A percentile compares a stretch with the other conserved stretches of the same genome.
Evolutionary conservation across 192 early-diverging fungal genomes (phyloP).

Genomic region (Spizellomyces sp.): DNA sequence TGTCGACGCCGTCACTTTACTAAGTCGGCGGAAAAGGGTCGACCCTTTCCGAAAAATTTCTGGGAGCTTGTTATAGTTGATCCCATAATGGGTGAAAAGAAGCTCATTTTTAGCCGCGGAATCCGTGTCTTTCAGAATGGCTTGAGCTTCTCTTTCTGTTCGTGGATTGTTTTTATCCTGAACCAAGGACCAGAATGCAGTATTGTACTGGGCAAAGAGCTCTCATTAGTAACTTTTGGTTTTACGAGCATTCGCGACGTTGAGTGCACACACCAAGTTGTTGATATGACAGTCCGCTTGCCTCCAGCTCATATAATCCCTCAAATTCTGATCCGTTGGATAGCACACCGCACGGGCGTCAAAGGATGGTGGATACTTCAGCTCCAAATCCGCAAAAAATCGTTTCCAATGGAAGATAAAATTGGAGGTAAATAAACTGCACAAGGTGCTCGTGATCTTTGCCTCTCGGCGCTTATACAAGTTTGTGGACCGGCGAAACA

Average conservation of each 20-base stretch:
- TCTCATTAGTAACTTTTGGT: background rate
- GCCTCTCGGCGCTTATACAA: slow-evolving; percentile 74
- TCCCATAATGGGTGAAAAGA: slow-evolving; percentile 77
- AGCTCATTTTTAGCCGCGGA: slow-evolving; percentile 92
- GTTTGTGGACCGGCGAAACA: slow-evolving; percentile 62
- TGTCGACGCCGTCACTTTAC: slow-evolving; percentile 16
- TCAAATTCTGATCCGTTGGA: slow-evolving; percentile 76
- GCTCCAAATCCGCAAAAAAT: slow-evolving; percentile 63
- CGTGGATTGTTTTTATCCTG: slow-evolving; percentile 58
- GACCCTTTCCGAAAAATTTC: slow-evolving; percentile 90
- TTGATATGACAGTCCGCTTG: slow-evolving; percentile 96
- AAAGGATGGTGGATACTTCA: slow-evolving; percentile 85
- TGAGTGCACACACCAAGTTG: slow-evolving; percentile 60
- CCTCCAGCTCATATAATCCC: slow-evolving; percentile 94
- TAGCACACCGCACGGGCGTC: slow-evolving; percentile 90
- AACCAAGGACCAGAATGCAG: slow-evolving; percentile 90
- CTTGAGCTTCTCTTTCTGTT: slow-evolving; percentile 75
- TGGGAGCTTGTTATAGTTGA: slow-evolving; percentile 86
- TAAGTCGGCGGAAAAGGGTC: slow-evolving; percentile 64
- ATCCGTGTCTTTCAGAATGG: slow-evolving; percentile 79
- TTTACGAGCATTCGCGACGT: too few species aligned
- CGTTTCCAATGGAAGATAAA: slow-evolving; percentile 84
- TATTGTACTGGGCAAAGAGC: slow-evolving; percentile 72
- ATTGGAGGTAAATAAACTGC: slow-evolving; percentile 81
- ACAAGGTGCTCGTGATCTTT: slow-evolving; percentile 83